A percentile compares a stretch with the other conserved stretches of the same genome.
phyloP scores from a whole-genome alignment of 176 grass and related monocot species.

The Guadua angustifolia region DNA sequence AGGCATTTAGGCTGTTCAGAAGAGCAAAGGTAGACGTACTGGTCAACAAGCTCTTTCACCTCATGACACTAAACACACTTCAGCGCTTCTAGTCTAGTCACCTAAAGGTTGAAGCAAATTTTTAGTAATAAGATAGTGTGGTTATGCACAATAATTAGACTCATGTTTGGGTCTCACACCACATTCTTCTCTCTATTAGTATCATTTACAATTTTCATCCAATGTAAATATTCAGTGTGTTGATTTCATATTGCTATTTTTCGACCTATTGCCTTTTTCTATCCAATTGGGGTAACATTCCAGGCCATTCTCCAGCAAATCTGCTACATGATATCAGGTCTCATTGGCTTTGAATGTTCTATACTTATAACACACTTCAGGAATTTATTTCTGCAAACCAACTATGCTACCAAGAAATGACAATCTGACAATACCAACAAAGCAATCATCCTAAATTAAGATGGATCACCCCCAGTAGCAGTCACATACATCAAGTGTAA shows the following conservation, averaged over 20 bases:
- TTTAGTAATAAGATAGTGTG: slow-evolving; percentile 2
- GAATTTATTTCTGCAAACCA: slow-evolving; percentile 28
- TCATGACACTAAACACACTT: not conserved
- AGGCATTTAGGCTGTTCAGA: slow-evolving; percentile 11
- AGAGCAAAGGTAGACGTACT: not conserved
- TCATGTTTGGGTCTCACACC: not conserved
- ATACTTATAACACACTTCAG: not conserved
- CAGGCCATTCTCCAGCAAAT: not conserved
- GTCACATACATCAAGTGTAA: not conserved
- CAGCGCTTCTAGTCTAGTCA: not conserved
- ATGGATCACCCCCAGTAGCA: not conserved
- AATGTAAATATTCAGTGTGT: not conserved
- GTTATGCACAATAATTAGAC: not conserved
- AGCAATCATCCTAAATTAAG: slow-evolving; percentile 8
- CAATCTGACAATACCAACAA: not conserved
- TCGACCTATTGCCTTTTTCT: not conserved
- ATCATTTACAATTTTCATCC: not conserved
- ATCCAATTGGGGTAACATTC: not conserved
- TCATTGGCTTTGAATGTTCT: slow-evolving; percentile 8
- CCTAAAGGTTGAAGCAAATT: not conserved
- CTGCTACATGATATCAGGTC: not conserved
- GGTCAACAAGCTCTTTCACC: not conserved
- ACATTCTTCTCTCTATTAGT: not conserved
- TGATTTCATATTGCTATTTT: not conserved
- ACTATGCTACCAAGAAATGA: not conserved